Evolutionary conservation across 768 basidiomycete genomes (phyloP), one percentile per base, ranked within the genome.

Genomic region (Exidia glandulosa): DNA sequence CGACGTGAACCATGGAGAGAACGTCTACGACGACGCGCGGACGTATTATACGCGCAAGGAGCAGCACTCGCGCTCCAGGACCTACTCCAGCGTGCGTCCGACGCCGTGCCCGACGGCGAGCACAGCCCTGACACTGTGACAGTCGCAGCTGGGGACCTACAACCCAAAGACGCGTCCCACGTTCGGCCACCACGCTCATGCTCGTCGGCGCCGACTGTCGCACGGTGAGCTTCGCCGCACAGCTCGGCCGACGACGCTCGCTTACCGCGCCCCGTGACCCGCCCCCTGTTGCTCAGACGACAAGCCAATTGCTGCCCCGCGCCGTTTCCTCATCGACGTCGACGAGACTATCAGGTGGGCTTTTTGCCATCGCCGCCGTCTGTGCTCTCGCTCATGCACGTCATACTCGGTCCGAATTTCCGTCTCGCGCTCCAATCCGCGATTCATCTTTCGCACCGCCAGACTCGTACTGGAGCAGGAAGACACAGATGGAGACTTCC

Each of bases 401-500:
- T 45, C 41, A 45, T 45, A 45, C 23, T 45, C 41, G 41, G 41
- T 23, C 41, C 41, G 41, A 45, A 54, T 54, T 27, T 25, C 50
- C 50, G 30, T 29, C 16, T 54, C 30, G 30, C 50, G 25, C 27
- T 27, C 30, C 50, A 54, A 54, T 54, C 30, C 25, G 14, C 25
- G 25, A 37, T 37, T 37, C 36, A 37, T 48, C 19, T 23, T n/a
- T 48, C 47, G 6, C 29, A 19, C 50, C 23, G 50, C n/a, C 50
- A 54, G 50, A 34, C 84, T 96, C 60, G 86, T 98, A 10, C 84
- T 99, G 31, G 93, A 96, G 73, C 95, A 97, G 71, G 95, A 99
- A 70, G 95, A 99, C 70, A 97, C 95, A 14, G 93, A 98, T 63
- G 89, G 88, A 32, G 92, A 97, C 71, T 93, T 95, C 70, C 93